phyloP scores from a whole-genome alignment of 129 eudicot species.

The Heracleum sosnowskyi region DNA sequence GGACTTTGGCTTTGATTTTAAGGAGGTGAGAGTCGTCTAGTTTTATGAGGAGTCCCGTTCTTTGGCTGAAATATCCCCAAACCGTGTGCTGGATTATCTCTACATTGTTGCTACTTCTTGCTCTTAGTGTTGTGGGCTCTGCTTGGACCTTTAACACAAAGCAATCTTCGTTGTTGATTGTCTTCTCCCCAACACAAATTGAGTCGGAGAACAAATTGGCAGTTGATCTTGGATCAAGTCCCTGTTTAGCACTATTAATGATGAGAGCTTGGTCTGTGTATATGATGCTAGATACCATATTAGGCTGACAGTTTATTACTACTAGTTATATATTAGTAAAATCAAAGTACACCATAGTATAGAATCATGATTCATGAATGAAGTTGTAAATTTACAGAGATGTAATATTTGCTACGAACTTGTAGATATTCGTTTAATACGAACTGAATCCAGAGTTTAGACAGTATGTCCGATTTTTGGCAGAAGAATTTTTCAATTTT shows the following conservation, averaged over 20 bases:
- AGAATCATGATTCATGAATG: neutral
- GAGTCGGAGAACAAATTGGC: slow-evolving; percentile 74
- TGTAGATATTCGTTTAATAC: no score
- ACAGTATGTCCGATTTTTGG: neutral
- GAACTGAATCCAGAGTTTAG: neutral
- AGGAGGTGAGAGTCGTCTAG: slow-evolving; percentile 77
- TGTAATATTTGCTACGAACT: no score
- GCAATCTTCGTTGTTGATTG: slow-evolving; percentile 61
- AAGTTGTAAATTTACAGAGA: neutral
- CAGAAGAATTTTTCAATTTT: neutral
- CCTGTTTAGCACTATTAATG: slow-evolving; percentile 34
- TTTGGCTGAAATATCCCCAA: slow-evolving; percentile 90
- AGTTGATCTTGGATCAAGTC: slow-evolving; percentile 82
- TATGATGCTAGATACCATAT: neutral
- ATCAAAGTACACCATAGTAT: neutral
- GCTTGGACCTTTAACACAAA: slow-evolving; percentile 73
- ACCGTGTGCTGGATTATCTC: slow-evolving; percentile 82
- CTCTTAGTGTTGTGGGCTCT: slow-evolving; percentile 45
- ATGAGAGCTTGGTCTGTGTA: neutral
- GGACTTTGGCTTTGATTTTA: slow-evolving; percentile 39
- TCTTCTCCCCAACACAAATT: slow-evolving; percentile 70
- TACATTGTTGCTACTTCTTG: slow-evolving; percentile 74
- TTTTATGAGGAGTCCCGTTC: slow-evolving; percentile 61
- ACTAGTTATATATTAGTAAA: neutral
- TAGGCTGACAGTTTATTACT: neutral